phyloP scores from a whole-genome alignment of 2,329 filamentous ascomycete species.

The Hypoxylon sp. region DNA sequence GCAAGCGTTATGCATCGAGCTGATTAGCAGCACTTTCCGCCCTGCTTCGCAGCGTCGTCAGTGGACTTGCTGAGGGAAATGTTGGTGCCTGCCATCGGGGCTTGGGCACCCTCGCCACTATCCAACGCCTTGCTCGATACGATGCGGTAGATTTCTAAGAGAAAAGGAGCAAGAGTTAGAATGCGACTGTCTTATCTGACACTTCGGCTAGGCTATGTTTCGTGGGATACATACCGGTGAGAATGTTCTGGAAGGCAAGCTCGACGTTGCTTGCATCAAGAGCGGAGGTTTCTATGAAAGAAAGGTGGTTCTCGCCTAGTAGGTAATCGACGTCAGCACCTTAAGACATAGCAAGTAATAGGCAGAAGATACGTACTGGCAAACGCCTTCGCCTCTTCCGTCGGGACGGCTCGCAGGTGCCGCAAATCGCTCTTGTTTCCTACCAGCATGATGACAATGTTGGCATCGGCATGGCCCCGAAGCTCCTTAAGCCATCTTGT shows the following conservation, averaged over 20 bases:
- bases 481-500: constrained; percentile 99
- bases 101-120: constrained; percentile 82
- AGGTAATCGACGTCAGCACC: constrained; percentile 43
- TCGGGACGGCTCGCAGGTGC: constrained; percentile 94
- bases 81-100: constrained; percentile 81
- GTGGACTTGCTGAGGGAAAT: constrained; percentile 88
- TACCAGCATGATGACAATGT: constrained; percentile 99
- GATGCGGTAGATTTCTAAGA: constrained; percentile 96
- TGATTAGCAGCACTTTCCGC: constrained; percentile 79
- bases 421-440: constrained; percentile 99
- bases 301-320: constrained; percentile 93
- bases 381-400: constrained; percentile 97
- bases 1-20: constrained; percentile 42
- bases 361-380: constrained; percentile 72
- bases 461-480: constrained; percentile 95
- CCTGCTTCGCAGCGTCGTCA: constrained; percentile 77
- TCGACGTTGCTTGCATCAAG: constrained; percentile 99
- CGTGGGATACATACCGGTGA: constrained; percentile 77
- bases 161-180: constrained; percentile 22
- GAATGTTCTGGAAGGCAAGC: constrained; percentile 98
- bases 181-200: constrained; percentile 19
- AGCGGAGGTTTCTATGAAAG: constrained; percentile 98
- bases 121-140: constrained; percentile 98
- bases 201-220: constrained; percentile 16
- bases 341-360: constrained; percentile 2